These are phyloP conservation scores for Colletotrichum sp. DNA, from an alignment of 2,329 filamentous ascomycete species.

Conservation along the genomic window DNA sequence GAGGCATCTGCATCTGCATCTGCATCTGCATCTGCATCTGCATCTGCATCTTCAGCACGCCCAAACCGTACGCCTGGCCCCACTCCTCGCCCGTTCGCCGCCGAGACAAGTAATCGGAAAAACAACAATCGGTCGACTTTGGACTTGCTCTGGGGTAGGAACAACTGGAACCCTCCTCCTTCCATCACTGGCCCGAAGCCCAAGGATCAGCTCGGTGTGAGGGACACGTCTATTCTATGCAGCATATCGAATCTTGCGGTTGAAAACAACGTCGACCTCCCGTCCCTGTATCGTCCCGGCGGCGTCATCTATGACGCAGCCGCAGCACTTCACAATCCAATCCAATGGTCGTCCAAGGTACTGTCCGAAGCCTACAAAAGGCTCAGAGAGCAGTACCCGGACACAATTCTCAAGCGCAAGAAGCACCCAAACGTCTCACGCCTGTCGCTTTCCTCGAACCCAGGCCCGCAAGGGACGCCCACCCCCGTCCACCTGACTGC, in stretches of 20 bases:
- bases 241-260: not conserved
- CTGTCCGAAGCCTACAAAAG: not conserved
- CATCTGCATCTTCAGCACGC: not conserved
- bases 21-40: not conserved
- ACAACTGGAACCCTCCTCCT: not conserved
- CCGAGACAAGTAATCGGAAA: not conserved
- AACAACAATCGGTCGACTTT: not conserved
- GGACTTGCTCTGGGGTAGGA: not conserved
- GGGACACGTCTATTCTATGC: not conserved
- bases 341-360: not conserved
- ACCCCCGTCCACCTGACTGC: not conserved
- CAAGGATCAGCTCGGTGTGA: not conserved
- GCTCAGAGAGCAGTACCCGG: not conserved
- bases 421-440: not conserved
- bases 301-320: not conserved
- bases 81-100: not conserved
- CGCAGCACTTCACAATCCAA: not conserved
- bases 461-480: not conserved
- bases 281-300: not conserved
- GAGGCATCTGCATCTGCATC: not conserved
- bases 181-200: not conserved
- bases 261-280: not conserved
- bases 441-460: not conserved
- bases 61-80: not conserved
- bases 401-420: not conserved